These are phyloP conservation scores for Oryza coarctata DNA, from an alignment of 176 grass and related monocot genomes.

Conservation along the genomic window DNA sequence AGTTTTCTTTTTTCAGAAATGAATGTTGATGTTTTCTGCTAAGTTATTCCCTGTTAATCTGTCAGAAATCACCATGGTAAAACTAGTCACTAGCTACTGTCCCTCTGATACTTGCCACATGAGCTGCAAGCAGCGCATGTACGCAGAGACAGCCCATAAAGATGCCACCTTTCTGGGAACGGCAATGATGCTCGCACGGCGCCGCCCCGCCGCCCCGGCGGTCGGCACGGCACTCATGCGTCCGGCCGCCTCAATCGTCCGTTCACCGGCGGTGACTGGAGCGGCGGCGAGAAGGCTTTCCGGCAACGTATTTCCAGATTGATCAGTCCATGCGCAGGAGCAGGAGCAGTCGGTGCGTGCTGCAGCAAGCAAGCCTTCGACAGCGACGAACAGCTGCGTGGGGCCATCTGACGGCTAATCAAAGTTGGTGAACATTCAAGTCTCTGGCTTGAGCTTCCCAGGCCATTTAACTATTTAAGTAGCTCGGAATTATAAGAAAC, in stretches of 20 bases:
- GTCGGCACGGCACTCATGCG: background rate
- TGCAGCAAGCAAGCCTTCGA: background rate
- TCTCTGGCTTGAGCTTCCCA: background rate
- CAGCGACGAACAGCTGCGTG: background rate
- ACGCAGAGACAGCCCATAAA: background rate
- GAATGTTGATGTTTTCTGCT: background rate
- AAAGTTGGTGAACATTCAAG: slow-evolving; percentile 3
- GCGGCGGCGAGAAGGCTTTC: background rate
- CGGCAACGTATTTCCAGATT: background rate
- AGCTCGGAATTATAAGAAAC: no score
- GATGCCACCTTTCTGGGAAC: slow-evolving; percentile 9
- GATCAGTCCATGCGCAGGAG: background rate
- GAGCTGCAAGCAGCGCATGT: no score
- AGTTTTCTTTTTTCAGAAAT: background rate
- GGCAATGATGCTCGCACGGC: slow-evolving; percentile 41
- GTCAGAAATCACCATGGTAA: no score
- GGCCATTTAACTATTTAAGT: no score
- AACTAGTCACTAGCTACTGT: no score
- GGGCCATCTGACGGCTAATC: background rate
- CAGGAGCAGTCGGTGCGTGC: background rate
- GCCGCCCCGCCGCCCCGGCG: slow-evolving; percentile 2
- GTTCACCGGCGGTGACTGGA: slow-evolving; percentile 33
- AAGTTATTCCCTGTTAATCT: no score
- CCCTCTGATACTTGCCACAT: no score
- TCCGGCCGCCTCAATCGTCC: no score